Evolutionary conservation across 2,329 filamentous ascomycete species (phyloP), one percentile per base, ranked within the genome.

Genomic region (Penicillium sp.): DNA sequence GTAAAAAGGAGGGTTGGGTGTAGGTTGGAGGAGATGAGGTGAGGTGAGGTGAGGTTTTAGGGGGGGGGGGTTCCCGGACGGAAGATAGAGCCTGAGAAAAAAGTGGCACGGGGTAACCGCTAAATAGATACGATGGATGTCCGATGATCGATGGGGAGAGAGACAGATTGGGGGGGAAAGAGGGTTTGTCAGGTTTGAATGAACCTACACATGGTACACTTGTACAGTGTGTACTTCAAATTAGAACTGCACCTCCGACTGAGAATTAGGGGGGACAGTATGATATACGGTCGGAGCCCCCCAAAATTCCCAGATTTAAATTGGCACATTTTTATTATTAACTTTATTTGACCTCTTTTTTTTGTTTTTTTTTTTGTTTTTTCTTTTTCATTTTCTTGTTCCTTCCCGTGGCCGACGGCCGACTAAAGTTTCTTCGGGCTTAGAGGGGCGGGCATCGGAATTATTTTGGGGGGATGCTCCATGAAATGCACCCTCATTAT

Each of bases 41-140:
- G 32, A 24, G 33, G 32, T 35, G 36, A 35, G 35, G 27, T 9
- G n/a, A 44, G 33, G 34, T 12, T 44, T 27, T 25, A 34, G 37
- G 13, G 35, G 29, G 36, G 29, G 13, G 46, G 40, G 45, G 42
- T 39, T 39, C 41, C 39, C 32, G 36, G 47, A 47, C 25, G 48
- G 40, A 47, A 48, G 46, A 49, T 48, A 48, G 36, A 49, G 45
- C 26, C 48, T 38, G 37, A 53, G 50, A 47, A 45, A 43, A 47
- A 49, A 48, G 50, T 51, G 50, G 52, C 47, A 57, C 55, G 56
- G 56, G 49, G 52, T 54, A 58, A 63, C 50, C 57, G 59, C 54
- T 55, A 50, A 59, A 58, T 58, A 58, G 49, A 51, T 55, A 55
- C 48, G 40, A 42, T 29, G 44, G 40, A 42, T 29, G 44, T 47